A percentile compares a stretch with the other conserved stretches of the same genome.
These are phyloP conservation scores for Yarrowia osloensis DNA, from an alignment of 805 yeast species.

Conservation along the genomic window DNA sequence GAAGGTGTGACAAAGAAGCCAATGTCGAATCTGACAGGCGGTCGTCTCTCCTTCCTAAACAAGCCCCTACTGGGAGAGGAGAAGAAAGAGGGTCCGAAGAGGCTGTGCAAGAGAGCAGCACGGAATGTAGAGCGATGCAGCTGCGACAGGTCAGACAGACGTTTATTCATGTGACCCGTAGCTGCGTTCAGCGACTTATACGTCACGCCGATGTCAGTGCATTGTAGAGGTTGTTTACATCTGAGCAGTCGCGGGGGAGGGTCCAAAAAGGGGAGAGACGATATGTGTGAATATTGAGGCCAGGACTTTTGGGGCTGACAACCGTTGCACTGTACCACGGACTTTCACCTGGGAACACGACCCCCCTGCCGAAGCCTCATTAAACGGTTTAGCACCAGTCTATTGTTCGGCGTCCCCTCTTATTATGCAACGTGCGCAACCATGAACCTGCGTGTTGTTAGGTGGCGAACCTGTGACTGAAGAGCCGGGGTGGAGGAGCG, in stretches of 20 bases:
- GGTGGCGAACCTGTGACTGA: slow-evolving; percentile 8
- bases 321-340: neutral
- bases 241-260: neutral
- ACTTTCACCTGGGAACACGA: neutral
- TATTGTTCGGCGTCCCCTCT: slow-evolving; percentile 19
- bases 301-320: neutral
- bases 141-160: neutral
- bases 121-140: neutral
- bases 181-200: neutral
- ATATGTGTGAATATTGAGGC: too few relatives aligned
- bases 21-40: neutral
- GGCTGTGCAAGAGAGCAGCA: neutral
- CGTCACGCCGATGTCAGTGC: neutral
- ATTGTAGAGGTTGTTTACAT: too few relatives aligned
- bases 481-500: neutral
- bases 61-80: neutral
- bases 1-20: neutral
- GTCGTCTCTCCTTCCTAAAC: neutral
- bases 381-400: slow-evolving; percentile 12
- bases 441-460: slow-evolving; percentile 20
- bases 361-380: neutral
- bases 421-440: slow-evolving; percentile 24
- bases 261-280: neutral
- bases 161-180: neutral
- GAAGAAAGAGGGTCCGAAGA: neutral